Base-by-base conservation (phyloP, 306 rosid species). In the Cicer bijugum region DNA sequence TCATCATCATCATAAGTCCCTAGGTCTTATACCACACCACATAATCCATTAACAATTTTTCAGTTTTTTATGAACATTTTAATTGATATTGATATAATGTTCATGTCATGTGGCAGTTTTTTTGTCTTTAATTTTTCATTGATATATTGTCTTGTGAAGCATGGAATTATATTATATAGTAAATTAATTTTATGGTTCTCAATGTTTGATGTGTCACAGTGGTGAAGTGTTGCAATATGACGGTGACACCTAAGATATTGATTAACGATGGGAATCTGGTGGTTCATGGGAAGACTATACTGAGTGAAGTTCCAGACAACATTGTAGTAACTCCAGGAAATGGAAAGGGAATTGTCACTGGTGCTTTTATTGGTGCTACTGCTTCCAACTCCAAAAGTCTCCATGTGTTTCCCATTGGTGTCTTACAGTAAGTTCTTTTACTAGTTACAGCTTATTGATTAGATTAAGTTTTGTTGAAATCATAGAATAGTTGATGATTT, bases 281-380 rank as follows among this genome's bases (percentile, higher is more conserved):
- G 80, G 97, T 91, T 45, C 95, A 91, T 23, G 97, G 96, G 42
- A 91, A 90, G 86, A 87, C 89, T 75, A 83, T 91, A 60, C 63
- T 94, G 17, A 91, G 86, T 2, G 97, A 89, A 39, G 88, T 94
- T 20, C 93, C 97, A 0, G 90, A 91, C 81, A 94, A 91, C 77
- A 76, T 94, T 83, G 87, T 89, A 59, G 71, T 91, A 44, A 91
- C 85, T 11, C 90, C 91, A 6, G 96, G 87, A 12, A 77, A 85
- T 2, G 90, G 89, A 37, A 75, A 51, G 20, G 96, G 90, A 1
- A 91, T 87, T 12, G 86, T 81, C 23, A 84, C 92, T 14, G 92
- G 97, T 35, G 86, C 91, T 9, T 91, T 91, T n/a, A 50, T 94
- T 70, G 99, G 96, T 72, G 97, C 99, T 67, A 86, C 85, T 1